Evolutionary conservation across 306 rosid genomes (phyloP).

Genomic region (Rubus parviflorus): DNA sequence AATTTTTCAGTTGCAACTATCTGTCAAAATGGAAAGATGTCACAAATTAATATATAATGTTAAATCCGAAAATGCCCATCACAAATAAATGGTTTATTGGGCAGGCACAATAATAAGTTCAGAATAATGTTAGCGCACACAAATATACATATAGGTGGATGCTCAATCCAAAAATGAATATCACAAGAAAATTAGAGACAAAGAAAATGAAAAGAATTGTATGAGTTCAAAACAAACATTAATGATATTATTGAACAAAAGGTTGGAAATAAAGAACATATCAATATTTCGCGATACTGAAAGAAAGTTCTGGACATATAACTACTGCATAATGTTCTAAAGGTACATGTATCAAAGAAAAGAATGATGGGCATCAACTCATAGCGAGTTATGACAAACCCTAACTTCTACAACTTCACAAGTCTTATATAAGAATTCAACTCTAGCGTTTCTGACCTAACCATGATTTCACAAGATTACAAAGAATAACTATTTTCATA

Average conservation of each 20-base stretch:
- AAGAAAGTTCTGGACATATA: neutral
- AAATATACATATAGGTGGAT: neutral
- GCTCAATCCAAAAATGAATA: slow-evolving; percentile 4
- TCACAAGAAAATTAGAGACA: neutral
- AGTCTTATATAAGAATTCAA: neutral
- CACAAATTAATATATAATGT: slow-evolving; percentile 12
- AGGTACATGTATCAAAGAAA: neutral
- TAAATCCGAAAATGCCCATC: neutral
- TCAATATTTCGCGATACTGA: neutral
- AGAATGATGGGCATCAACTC: neutral
- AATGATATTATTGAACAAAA: slow-evolving; percentile 1
- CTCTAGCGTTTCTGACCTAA: neutral
- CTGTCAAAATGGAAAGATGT: slow-evolving; percentile 45
- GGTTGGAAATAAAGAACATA: neutral
- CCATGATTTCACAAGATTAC: neutral
- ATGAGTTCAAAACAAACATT: neutral
- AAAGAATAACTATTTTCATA: too few relatives aligned
- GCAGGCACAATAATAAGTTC: neutral
- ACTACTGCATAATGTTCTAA: neutral
- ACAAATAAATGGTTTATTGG: neutral
- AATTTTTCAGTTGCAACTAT: slow-evolving; percentile 80
- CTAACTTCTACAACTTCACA: neutral
- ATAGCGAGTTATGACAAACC: neutral
- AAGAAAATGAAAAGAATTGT: neutral
- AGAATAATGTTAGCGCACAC: neutral